phyloP scores from a whole-genome alignment of 1,284 basidiomycete genomes.

The Cystobasidium pallidum region DNA sequence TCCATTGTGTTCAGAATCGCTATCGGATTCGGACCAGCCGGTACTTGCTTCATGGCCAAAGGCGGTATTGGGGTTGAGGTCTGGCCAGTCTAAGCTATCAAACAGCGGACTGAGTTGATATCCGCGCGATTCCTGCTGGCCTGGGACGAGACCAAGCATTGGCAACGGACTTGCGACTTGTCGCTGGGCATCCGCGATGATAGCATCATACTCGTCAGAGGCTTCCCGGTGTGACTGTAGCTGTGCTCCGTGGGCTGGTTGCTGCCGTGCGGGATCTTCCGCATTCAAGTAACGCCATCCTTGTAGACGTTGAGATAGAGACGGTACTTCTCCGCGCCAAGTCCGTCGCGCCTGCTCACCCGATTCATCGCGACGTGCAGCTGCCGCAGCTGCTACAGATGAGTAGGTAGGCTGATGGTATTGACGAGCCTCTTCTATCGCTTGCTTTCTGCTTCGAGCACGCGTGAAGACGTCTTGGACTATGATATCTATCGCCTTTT shows the following conservation, averaged over 20 bases:
- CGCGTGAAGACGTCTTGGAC: constrained; percentile 36
- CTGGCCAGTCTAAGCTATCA: constrained; percentile 36
- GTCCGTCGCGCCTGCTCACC: constrained; percentile 6
- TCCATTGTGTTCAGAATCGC: constrained; percentile 1
- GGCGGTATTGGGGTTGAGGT: constrained; percentile 18
- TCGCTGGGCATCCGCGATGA: constrained; percentile 38
- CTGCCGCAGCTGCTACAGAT: constrained; percentile 19
- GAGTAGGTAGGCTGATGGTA: constrained; percentile 18
- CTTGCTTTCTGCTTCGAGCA: constrained; percentile 25
- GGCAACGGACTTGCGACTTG: constrained; percentile 35
- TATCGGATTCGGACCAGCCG: not conserved
- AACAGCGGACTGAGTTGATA: not conserved
- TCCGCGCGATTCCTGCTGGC: not conserved
- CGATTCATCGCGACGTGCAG: not conserved
- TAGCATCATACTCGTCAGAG: constrained; percentile 36
- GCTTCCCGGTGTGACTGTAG: not conserved
- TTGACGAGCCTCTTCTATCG: constrained; percentile 31
- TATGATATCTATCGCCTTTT: constrained; percentile 25
- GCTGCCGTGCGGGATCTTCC: not conserved
- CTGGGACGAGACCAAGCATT: not conserved
- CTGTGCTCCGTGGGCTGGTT: not conserved
- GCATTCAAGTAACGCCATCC: constrained; percentile 5
- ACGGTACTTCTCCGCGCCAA: constrained; percentile 7
- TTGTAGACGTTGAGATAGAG: constrained; percentile 10
- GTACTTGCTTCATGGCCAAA: not conserved